Base-by-base conservation (phyloP, 495 filamentous ascomycete genomes). In the Podospora didyma region DNA sequence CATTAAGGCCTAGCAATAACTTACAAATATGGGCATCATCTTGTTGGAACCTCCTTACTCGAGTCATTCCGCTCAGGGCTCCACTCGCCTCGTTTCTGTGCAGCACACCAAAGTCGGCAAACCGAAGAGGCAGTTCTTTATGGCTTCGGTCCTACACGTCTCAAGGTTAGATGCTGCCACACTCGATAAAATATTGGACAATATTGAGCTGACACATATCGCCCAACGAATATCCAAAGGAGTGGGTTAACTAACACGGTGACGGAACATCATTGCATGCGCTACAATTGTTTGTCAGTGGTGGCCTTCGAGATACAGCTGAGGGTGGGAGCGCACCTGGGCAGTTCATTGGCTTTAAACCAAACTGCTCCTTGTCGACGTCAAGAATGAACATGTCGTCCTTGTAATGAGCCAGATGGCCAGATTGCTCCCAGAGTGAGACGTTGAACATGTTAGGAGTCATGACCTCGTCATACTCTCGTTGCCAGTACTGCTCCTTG, bases 281-380 rank as follows among this genome's bases (percentile, higher is more conserved):
- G 67, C 67, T 42, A 17, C 14, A 42, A 5, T 42, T 42, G 5
- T n/a, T 7, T 17, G 46, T 57, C 17, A 61, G 45, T 16, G 20
- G 17, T 14, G 12, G 6, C 10, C 12, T 42, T 42, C 39, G 12
- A 21, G 88, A 79, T 67, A 89, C 86, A 16, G 74, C 80, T 68
- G 54, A 17, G 95, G 79, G 23, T 89, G 70, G 62, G 85, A 89
- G 71, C 94, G 89, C 7, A 10, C 90, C 39, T 3, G 95, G 94
- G 73, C 94, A 98, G 73, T 97, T 97, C 94, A 98, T 98, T 34
- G 95, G 94, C 76, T 98, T 98, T 41, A 98, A 79, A 12, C 78
- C 88, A 70, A 83, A 92, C 46, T 88, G 82, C 54, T 90, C 85
- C 79, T 97, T 96, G 66, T 97, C 91, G 34, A 92, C 82, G 34